Base-by-base conservation (phyloP, 108 stramenopile genomes). In the Cyclostephanos tholiformis region DNA sequence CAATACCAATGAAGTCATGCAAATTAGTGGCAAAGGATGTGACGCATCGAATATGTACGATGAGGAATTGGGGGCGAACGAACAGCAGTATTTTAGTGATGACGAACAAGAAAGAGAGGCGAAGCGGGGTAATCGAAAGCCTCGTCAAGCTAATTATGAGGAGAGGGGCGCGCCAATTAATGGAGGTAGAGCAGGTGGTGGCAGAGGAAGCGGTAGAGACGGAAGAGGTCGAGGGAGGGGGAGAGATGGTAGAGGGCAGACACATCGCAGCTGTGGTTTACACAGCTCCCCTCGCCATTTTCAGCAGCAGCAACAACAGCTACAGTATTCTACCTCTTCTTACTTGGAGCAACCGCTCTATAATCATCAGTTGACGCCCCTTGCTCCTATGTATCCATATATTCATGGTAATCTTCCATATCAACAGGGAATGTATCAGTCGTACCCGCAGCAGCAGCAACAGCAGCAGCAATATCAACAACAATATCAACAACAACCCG, bases 41-140 rank as follows among this genome's bases (percentile, higher is more conserved):
- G 89, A 94, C 72, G 93, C 93, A 6, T 94, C 93, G 10, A 94
- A 94, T 79, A 57, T 92, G 11, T 87, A 88, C 74, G 93, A 94
- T 67, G 93, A 94, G 71, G 93, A 94, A 67, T 72, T 89, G 35
- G 76, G 86, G 65, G 65, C 75, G 16, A 83, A 76, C 27, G 93
- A 92, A 69, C 80, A 86, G 63, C 72, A 91, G 63, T 91, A 83
- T 44, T 71, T 68, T 67, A 90, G 90, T 46, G 93, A 94, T 63
- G 93, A 94, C 65, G 93, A 94, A 75, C 70, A 90, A 55, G 93
- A 94, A 62, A 79, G 89, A 19, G 61, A 86, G 43, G 84, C 87
- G 11, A 91, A 89, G 74, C 80, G 74, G 72, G 77, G 75, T 27
- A 68, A 63, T 55, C 69, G 63, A 56, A 77, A 70, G 65, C 23